These are phyloP conservation scores for Pseudogymnoascus sp. DNA, from an alignment of 2,329 filamentous ascomycete genomes.

Conservation along the genomic window DNA sequence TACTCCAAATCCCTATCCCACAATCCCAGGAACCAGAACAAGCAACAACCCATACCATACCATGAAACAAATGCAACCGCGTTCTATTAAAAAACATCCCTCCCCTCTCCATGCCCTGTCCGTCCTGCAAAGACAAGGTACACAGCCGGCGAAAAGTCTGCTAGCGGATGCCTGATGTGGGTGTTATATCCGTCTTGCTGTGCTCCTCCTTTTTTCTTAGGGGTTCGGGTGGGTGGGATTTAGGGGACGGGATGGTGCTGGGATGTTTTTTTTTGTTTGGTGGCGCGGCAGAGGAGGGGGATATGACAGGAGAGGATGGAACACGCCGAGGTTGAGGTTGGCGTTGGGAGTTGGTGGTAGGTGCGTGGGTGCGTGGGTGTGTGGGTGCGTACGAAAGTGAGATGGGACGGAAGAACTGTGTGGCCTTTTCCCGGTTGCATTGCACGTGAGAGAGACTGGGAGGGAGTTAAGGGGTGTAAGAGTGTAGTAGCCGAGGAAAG, in stretches of 20 bases:
- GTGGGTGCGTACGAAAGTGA: not conserved
- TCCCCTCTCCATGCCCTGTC: too few species aligned
- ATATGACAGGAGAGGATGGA: not conserved
- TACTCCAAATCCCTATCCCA: not conserved
- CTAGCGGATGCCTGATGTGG: not conserved
- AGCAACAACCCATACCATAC: too few species aligned
- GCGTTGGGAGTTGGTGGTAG: not conserved
- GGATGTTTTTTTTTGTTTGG: not conserved
- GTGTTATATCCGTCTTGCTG: not conserved
- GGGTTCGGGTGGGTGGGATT: not conserved
- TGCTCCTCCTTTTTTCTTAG: not conserved
- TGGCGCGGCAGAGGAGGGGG: not conserved
- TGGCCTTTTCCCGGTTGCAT: not conserved
- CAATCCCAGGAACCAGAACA: not conserved
- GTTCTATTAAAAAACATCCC: too few species aligned
- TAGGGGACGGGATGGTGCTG: not conserved
- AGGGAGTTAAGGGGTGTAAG: not conserved
- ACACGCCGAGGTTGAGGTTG: not conserved
- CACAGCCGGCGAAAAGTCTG: not conserved
- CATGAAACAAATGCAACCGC: too few species aligned
- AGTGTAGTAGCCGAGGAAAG: not conserved
- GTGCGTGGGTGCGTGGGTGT: not conserved
- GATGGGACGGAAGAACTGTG: not conserved
- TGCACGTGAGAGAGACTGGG: not conserved
- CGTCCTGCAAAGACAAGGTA: too few species aligned